phyloP scores from a whole-genome alignment of 2,329 filamentous ascomycete species.

The Diaporthe sp. region DNA sequence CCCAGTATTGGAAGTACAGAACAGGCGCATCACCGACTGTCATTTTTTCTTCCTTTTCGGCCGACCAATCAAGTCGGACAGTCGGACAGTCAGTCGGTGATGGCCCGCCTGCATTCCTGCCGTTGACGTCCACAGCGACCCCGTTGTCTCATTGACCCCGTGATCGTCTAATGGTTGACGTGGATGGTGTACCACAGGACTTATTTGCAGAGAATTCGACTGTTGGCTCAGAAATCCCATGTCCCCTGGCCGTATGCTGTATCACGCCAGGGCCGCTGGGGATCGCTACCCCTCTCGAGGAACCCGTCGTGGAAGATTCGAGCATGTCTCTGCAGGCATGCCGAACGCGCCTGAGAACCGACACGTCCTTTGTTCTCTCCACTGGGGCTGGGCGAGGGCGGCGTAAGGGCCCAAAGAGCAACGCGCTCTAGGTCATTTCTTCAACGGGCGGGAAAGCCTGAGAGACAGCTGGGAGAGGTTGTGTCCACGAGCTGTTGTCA shows the following conservation, averaged over 20 bases:
- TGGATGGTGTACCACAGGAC: too few species aligned
- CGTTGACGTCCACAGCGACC: not conserved
- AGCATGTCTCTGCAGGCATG: not conserved
- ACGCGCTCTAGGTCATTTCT: not conserved
- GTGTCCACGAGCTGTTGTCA: not conserved
- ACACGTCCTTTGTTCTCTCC: not conserved
- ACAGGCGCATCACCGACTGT: not conserved
- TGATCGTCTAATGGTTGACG: not conserved
- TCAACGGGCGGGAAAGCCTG: not conserved
- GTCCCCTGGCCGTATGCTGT: not conserved
- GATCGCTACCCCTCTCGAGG: not conserved
- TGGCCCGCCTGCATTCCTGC: conserved; percentile 27
- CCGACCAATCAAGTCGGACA: not conserved
- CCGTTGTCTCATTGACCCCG: not conserved
- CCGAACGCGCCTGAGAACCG: not conserved
- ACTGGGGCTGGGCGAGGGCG: not conserved
- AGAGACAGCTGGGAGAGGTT: not conserved
- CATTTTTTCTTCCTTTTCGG: not conserved
- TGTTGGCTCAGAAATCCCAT: not conserved
- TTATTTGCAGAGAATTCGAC: not conserved
- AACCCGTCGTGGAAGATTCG: not conserved
- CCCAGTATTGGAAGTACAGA: not conserved
- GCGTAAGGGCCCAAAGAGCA: not conserved
- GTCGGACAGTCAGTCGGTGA: not conserved
- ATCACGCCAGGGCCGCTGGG: not conserved